Evolutionary conservation across 495 filamentous ascomycete genomes (phyloP), one percentile per base, ranked within the genome.

Genomic region (Staphylotrichum longicolle): DNA sequence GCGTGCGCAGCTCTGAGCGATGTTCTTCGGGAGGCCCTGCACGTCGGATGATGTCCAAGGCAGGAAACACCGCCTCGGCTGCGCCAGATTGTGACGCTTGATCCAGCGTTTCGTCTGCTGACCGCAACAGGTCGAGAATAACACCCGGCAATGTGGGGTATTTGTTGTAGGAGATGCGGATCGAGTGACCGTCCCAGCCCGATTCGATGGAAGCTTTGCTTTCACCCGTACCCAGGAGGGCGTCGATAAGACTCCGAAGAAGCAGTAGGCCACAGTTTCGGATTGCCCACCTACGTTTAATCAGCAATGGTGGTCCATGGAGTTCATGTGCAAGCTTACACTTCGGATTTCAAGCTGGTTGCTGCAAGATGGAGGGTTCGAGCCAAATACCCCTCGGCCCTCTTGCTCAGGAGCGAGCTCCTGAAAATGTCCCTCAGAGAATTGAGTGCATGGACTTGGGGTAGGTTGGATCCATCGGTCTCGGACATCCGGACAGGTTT

Each of bases 401-500:
- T 70, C 47, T 75, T 78, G 66, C 73, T 86, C 11, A 96, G 78
- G 27, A 83, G 83, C 5, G 89, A 87, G 66, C 88, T 91, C 40
- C 84, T 89, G 69, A 96, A 94, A 6, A 94, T 86, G 57, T 92
- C 89, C 69, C 93, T 91, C 48, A 98, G 73, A 63, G 88, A 96
- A 64, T 98, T 98, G 63, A 96, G 79, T 0, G 93, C 91, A 68
- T 98, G 94, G 2, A 98, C 94, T 74, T 97, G 94, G 12, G 92
- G 88, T 12, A 98, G 72, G 47, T 89, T 85, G 7, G 85, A 82
- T 10, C 83, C 75, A 56, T 91, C 85, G 3, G 82, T 82, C 54
- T 84, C 73, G 0, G 76, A 70, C 20, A 77, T 66, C 1, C 62
- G 61, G 7, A 82, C 82, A 5, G 83, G 79, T 35, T 78, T 67